Percentiles rank a stretch among this genome's conserved stretches.
Evolutionary conservation across 2,329 filamentous ascomycete genomes (phyloP).

Genomic region (Bipolaris gigantea): DNA sequence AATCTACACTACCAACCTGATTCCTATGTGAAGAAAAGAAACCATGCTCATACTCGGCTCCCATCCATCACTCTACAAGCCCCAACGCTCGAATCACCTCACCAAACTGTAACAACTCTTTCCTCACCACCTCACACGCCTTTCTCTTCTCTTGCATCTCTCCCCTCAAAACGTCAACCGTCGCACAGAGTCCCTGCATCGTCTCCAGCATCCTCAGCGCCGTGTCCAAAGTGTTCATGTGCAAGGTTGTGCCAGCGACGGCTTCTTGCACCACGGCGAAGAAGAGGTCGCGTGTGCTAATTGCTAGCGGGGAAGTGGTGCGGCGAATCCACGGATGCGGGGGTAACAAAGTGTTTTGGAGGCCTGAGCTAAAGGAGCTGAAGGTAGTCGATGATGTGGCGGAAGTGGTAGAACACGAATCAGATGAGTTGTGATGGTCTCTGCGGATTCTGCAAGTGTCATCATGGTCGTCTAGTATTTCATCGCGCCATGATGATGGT

Average conservation of each 20-base stretch:
- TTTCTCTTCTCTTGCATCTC: constrained; percentile 17
- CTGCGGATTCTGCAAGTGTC: too few relatives aligned
- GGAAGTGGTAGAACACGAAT: too few relatives aligned
- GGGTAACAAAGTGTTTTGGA: too few relatives aligned
- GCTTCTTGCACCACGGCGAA: constrained; percentile 16
- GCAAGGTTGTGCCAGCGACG: neutral
- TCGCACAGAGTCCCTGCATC: constrained; percentile 19
- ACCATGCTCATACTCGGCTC: too few relatives aligned
- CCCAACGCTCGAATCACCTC: neutral
- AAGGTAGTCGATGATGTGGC: too few relatives aligned
- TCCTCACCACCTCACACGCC: constrained; percentile 14
- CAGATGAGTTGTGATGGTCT: too few relatives aligned
- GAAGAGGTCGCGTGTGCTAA: constrained; percentile 14
- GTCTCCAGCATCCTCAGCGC: constrained; percentile 16
- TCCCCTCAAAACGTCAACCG: constrained; percentile 9
- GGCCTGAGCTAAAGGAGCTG: neutral
- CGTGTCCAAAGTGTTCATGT: constrained; percentile 20
- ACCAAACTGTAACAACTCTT: constrained; percentile 12
- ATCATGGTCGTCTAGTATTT: too few relatives aligned
- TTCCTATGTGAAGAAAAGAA: too few relatives aligned
- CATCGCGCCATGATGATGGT: too few relatives aligned
- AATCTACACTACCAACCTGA: too few relatives aligned
- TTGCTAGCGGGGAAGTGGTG: neutral
- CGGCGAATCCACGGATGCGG: neutral
- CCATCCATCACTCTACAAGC: neutral